Percentiles rank a stretch among this genome's conserved stretches.
Evolutionary conservation across 2,329 filamentous ascomycete genomes (phyloP).

Genomic region (Helotiales sp.): DNA sequence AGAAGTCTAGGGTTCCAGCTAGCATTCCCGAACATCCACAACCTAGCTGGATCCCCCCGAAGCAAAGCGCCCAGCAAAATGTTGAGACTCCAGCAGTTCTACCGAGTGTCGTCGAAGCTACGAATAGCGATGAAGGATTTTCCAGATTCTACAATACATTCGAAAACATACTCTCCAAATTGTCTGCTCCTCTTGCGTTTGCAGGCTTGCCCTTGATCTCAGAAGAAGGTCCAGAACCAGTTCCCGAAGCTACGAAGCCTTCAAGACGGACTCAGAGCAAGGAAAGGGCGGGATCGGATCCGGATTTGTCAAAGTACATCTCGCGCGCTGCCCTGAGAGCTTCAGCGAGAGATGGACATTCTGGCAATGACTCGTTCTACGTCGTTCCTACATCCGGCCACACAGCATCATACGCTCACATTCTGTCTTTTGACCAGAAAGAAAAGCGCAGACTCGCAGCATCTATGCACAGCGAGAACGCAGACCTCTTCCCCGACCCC

Average conservation of each 20-base stretch:
- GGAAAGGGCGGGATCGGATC: slow-evolving; percentile 49
- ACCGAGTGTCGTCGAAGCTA: slow-evolving; percentile 34
- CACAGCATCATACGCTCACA: slow-evolving; percentile 90
- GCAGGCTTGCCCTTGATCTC: slow-evolving; percentile 78
- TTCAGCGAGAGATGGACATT: slow-evolving; percentile 67
- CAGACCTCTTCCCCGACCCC: slow-evolving; percentile 43
- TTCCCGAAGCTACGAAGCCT: slow-evolving; percentile 39
- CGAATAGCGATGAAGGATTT: slow-evolving; percentile 71
- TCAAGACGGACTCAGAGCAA: slow-evolving; percentile 30
- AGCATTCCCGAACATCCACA: slow-evolving; percentile 53
- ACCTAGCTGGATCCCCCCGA: slow-evolving; percentile 54
- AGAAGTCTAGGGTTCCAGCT: slow-evolving; percentile 50
- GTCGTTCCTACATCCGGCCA: slow-evolving; percentile 90
- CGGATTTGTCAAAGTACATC: slow-evolving; percentile 81
- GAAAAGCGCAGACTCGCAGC: slow-evolving; percentile 61
- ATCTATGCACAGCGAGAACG: slow-evolving; percentile 43
- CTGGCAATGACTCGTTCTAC: slow-evolving; percentile 78
- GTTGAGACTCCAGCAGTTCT: slow-evolving; percentile 30
- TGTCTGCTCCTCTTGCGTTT: slow-evolving; percentile 90
- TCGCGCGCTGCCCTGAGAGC: slow-evolving; percentile 83
- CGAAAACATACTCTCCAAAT: slow-evolving; percentile 80
- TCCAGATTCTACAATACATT: slow-evolving; percentile 91
- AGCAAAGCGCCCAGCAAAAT: slow-evolving; percentile 33
- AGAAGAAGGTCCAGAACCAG: slow-evolving; percentile 43
- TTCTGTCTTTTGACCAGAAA: slow-evolving; percentile 70